Evolutionary conservation across 2,329 filamentous ascomycete genomes (phyloP).

Genomic region (Curvularia spicifera): DNA sequence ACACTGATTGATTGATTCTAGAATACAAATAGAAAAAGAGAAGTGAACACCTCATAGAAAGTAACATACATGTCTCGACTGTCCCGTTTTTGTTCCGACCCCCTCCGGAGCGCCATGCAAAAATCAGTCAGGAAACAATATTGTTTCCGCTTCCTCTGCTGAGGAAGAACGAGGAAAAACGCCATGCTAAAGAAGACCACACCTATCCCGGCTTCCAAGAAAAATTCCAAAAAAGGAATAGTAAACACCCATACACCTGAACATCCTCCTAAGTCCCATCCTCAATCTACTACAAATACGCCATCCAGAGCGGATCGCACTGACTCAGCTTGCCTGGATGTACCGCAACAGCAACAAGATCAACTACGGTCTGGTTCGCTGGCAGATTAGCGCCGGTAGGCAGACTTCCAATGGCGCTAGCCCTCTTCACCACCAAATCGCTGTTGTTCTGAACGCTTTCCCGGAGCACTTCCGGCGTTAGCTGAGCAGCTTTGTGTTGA

Average conservation of each 20-base stretch:
- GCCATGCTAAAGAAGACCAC: background rate
- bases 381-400: constrained; percentile 78
- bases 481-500: constrained; percentile 65
- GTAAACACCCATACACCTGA: constrained; percentile 1
- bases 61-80: background rate
- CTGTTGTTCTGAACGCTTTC: constrained; percentile 86
- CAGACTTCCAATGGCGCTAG: constrained; percentile 79
- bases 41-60: background rate
- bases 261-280: background rate
- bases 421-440: constrained; percentile 89
- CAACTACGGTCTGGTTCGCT: constrained; percentile 95
- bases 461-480: constrained; percentile 70
- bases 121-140: background rate
- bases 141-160: background rate
- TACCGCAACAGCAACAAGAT: constrained; percentile 88
- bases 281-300: constrained; percentile 70
- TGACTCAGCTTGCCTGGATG: constrained; percentile 88
- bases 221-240: background rate
- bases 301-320: constrained; percentile 96
- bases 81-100: background rate
- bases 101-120: constrained; percentile 1
- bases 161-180: background rate
- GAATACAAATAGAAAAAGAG: background rate
- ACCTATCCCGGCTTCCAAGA: background rate
- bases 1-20: background rate